These are phyloP conservation scores for Podaxis mareebaensis DNA, from an alignment of 768 basidiomycete species.

Conservation along the genomic window DNA sequence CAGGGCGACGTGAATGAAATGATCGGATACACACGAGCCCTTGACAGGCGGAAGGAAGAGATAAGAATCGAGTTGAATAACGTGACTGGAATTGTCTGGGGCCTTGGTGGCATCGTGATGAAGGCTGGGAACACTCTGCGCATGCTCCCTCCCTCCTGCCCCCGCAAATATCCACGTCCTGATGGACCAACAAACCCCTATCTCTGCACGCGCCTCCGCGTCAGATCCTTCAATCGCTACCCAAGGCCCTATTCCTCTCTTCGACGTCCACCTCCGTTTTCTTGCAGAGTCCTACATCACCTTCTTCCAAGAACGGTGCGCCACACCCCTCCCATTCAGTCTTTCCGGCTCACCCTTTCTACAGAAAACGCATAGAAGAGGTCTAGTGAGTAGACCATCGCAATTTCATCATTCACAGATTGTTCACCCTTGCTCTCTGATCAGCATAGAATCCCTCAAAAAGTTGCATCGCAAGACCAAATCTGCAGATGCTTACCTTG, in stretches of 20 bases:
- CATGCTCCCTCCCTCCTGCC: background rate
- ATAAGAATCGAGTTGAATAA: constrained; percentile 3
- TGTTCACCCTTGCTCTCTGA: constrained; percentile 13
- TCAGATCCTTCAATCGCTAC: constrained; percentile 32
- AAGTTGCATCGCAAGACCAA: constrained; percentile 73
- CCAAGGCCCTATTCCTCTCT: constrained; percentile 65
- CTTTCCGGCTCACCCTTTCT: constrained; percentile 20
- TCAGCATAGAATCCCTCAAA: constrained; percentile 72
- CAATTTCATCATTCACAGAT: background rate
- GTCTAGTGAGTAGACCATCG: constrained; percentile 57
- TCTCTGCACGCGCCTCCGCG: constrained; percentile 40
- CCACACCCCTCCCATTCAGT: constrained; percentile 14
- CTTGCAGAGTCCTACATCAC: constrained; percentile 75
- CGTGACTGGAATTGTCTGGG: constrained; percentile 6
- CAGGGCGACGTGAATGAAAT: background rate
- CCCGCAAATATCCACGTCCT: constrained; percentile 9
- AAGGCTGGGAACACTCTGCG: background rate
- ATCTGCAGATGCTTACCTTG: constrained; percentile 67
- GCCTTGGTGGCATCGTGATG: background rate
- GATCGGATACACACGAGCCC: background rate
- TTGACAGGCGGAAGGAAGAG: background rate
- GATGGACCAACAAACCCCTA: constrained; percentile 35
- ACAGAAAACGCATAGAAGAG: constrained; percentile 83
- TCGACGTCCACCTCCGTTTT: constrained; percentile 69
- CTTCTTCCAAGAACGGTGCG: constrained; percentile 87